Evolutionary conservation across 345 rosid genomes (phyloP).

Genomic region (Cochlearia excelsa): DNA sequence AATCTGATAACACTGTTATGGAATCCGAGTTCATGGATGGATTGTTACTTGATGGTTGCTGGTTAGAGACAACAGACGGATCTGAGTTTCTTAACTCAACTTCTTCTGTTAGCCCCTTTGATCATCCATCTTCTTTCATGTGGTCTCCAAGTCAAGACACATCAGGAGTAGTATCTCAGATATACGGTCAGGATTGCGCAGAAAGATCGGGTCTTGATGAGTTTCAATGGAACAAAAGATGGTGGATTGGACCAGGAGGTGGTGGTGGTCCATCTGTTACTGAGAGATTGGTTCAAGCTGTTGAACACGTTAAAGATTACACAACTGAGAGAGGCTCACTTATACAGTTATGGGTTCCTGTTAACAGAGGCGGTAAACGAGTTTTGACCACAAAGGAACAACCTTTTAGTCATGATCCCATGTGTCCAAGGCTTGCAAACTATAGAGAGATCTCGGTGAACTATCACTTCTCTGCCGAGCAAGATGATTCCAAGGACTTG

Average conservation of each 20-base stretch:
- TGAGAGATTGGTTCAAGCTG: constrained; percentile 66
- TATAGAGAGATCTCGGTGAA: constrained; percentile 73
- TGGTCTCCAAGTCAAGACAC: constrained; percentile 43
- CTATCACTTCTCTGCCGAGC: constrained; percentile 72
- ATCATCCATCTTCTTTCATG: constrained; percentile 36
- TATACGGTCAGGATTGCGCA: constrained; percentile 38
- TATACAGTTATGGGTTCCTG: constrained; percentile 88
- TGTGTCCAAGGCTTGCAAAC: constrained; percentile 57
- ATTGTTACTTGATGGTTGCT: constrained; percentile 83
- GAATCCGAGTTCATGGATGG: constrained; percentile 74
- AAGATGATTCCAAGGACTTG: constrained; percentile 55
- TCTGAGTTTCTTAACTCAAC: constrained; percentile 60
- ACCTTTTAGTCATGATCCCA: constrained; percentile 57
- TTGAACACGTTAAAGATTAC: constrained; percentile 53
- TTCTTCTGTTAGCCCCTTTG: constrained; percentile 42
- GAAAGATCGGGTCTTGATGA: constrained; percentile 37
- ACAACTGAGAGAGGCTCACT: constrained; percentile 64
- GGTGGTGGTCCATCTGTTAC: constrained; percentile 47
- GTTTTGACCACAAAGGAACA: constrained; percentile 65
- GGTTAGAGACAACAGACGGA: constrained; percentile 85
- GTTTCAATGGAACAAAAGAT: constrained; percentile 40
- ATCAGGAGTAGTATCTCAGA: constrained; percentile 28
- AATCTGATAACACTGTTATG: constrained; percentile 49
- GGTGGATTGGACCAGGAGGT: constrained; percentile 72
- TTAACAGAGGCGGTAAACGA: constrained; percentile 57